A percentile compares a stretch with the other conserved stretches of the same genome.
These are phyloP conservation scores for Phytophthora cryptogea DNA, from an alignment of 352 stramenopile genomes.

Conservation along the genomic window DNA sequence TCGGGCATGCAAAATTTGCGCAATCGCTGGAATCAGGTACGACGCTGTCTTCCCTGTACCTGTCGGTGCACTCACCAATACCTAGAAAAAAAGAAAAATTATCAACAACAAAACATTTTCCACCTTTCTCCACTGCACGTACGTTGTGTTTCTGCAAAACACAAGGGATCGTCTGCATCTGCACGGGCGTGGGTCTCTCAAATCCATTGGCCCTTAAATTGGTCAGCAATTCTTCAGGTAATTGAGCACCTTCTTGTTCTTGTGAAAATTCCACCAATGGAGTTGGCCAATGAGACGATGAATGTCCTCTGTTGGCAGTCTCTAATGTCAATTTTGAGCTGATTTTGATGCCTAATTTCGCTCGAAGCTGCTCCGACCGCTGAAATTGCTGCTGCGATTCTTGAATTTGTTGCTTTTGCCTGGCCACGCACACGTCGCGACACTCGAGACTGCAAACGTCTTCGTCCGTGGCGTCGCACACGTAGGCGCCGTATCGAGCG, in stretches of 20 bases:
- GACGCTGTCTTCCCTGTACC: constrained; percentile 75
- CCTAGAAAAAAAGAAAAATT: constrained; percentile 27
- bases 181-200: constrained; percentile 61
- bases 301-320: neutral
- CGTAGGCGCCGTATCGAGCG: constrained; percentile 73
- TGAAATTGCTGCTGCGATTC: constrained; percentile 3
- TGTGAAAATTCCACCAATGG: constrained; percentile 37
- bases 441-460: constrained; percentile 87
- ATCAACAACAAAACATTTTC: neutral
- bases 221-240: constrained; percentile 35
- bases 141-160: constrained; percentile 48
- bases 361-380: constrained; percentile 26
- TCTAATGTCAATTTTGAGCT: constrained; percentile 2
- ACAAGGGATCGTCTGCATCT: constrained; percentile 77
- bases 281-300: constrained; percentile 1
- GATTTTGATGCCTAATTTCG: constrained; percentile 40
- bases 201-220: constrained; percentile 49
- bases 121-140: constrained; percentile 14
- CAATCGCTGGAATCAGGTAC: constrained; percentile 63
- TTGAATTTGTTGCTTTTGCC: constrained; percentile 9
- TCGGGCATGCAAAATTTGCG: constrained; percentile 38
- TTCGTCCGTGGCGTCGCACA: constrained; percentile 82
- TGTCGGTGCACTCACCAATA: constrained; percentile 64
- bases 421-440: constrained; percentile 47
- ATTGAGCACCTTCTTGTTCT: constrained; percentile 20